Evolutionary conservation across 306 rosid species (phyloP).

Genomic region (Glycine latifolia): DNA sequence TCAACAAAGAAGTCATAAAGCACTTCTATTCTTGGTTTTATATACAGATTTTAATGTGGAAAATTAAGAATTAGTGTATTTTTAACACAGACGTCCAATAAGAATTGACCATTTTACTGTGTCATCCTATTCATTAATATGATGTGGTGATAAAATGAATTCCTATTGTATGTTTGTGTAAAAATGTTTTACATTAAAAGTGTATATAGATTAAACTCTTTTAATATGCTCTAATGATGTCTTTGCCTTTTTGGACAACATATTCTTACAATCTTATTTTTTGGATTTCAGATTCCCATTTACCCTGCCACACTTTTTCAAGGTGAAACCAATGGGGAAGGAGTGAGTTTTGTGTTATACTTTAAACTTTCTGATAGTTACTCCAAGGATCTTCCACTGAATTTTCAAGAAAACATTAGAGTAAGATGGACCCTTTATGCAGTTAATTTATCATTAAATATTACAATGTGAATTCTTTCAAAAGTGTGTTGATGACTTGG

Average conservation of each 20-base stretch:
- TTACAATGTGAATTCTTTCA: not conserved
- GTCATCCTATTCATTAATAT: not conserved
- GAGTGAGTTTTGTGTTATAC: conserved; percentile 79
- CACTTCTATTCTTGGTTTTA: not conserved
- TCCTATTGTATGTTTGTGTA: not conserved
- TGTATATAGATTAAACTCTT: not conserved
- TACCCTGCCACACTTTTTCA: conserved; percentile 77
- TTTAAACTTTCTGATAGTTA: conserved; percentile 75
- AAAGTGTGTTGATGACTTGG: not conserved
- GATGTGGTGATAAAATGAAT: not conserved
- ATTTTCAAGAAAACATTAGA: conserved; percentile 72
- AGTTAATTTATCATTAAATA: not conserved
- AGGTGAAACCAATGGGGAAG: conserved; percentile 86
- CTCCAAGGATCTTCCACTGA: conserved; percentile 68
- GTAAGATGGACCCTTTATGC: conserved; percentile 57
- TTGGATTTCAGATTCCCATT: conserved; percentile 64
- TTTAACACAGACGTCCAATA: not conserved
- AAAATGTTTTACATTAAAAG: not conserved
- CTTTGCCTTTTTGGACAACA: conserved; percentile 11
- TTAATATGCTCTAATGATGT: not conserved
- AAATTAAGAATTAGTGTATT: not conserved
- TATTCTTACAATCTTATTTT: conserved; percentile 5
- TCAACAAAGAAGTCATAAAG: not conserved
- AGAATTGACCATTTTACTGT: not conserved
- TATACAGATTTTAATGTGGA: not conserved